A percentile compares a stretch with the other conserved stretches of the same genome.
Conservation (phyloP, 2,329 filamentous ascomycete species). For the Leptographium lundbergii region DNA sequence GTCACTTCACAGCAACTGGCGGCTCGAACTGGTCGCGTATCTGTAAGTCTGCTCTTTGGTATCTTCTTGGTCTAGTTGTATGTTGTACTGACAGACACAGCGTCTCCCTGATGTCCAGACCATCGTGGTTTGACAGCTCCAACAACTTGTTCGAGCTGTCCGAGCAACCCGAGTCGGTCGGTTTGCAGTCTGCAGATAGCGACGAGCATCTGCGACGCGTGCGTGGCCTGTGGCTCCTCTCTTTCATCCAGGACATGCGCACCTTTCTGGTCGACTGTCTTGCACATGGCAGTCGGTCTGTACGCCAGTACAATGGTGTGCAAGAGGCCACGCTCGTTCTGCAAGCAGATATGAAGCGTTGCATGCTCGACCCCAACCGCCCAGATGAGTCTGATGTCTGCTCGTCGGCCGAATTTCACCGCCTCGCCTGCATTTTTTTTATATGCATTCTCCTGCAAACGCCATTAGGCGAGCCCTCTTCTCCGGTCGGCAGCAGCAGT, state of each 20-base stretch:
- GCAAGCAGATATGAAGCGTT: neutral
- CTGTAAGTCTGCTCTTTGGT: neutral
- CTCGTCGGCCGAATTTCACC: neutral
- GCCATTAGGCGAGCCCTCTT: neutral
- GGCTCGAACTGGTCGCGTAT: neutral
- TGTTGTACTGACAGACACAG: neutral
- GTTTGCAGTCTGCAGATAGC: neutral
- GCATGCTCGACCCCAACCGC: neutral
- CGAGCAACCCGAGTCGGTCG: neutral
- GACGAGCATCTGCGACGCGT: neutral
- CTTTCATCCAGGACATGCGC: conserved; percentile 6
- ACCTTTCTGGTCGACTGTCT: conserved; percentile 2
- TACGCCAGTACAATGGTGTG: neutral
- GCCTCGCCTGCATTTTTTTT: neutral
- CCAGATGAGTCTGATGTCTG: neutral
- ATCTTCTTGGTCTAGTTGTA: neutral
- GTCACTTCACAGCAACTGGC: neutral
- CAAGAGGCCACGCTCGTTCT: neutral
- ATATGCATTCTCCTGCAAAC: neutral
- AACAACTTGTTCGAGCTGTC: neutral
- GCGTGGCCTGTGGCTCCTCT: conserved; percentile 6
- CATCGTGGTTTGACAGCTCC: neutral
- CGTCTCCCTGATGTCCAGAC: neutral
- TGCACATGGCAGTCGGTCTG: neutral
- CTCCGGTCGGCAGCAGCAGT: neutral